These are phyloP conservation scores for Asterionellopsis glacialis DNA, from an alignment of 108 stramenopile genomes.

Conservation along the genomic window DNA sequence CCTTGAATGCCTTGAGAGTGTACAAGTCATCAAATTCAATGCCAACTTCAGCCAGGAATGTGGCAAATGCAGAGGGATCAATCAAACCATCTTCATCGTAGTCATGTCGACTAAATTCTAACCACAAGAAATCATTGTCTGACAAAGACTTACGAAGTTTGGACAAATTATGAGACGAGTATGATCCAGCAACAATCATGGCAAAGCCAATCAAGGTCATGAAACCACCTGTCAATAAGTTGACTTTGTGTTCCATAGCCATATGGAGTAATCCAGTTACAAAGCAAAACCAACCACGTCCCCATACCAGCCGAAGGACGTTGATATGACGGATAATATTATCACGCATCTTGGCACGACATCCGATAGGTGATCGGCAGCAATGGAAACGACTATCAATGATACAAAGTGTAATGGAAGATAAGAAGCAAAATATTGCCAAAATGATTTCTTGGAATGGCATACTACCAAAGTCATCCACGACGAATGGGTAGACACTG, in stretches of 20 bases:
- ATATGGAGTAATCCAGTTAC: constrained; percentile 38
- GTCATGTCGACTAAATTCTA: constrained; percentile 33
- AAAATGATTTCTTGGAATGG: too few species aligned
- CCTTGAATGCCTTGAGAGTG: constrained; percentile 33
- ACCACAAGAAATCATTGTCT: constrained; percentile 37
- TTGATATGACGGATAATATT: constrained; percentile 31
- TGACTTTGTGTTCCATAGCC: constrained; percentile 9
- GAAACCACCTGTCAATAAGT: constrained; percentile 19
- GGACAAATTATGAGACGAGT: constrained; percentile 28
- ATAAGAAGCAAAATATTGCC: background rate
- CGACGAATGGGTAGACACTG: constrained; percentile 15
- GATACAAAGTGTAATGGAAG: constrained; percentile 24
- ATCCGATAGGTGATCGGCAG: constrained; percentile 19
- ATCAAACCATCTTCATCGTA: constrained; percentile 34
- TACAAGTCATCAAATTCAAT: constrained; percentile 51
- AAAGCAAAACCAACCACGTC: constrained; percentile 49
- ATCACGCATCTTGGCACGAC: constrained; percentile 27
- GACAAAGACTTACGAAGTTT: constrained; percentile 33
- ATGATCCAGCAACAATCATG: constrained; percentile 24
- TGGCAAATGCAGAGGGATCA: constrained; percentile 30
- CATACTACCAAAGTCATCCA: background rate
- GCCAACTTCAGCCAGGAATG: constrained; percentile 33
- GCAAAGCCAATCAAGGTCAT: constrained; percentile 33
- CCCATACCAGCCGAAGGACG: constrained; percentile 45
- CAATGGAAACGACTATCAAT: constrained; percentile 36